These are phyloP conservation scores for Penicillium decumbens DNA, from an alignment of 2,329 filamentous ascomycete species.

Conservation along the genomic window DNA sequence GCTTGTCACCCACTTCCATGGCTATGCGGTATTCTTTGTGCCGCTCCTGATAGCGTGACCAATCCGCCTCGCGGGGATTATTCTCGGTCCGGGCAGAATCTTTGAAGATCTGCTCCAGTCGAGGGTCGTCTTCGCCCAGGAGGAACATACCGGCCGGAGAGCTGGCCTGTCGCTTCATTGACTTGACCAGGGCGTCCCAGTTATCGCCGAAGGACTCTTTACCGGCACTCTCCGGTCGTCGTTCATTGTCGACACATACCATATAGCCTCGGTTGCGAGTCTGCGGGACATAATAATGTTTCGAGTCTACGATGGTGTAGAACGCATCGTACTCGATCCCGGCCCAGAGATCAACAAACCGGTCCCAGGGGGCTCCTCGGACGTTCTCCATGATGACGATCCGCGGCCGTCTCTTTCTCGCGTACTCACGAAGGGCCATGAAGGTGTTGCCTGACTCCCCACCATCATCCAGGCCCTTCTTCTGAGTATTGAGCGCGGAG, in stretches of 20 bases:
- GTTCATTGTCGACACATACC: conserved; percentile 49
- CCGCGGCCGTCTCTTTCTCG: conserved; percentile 52
- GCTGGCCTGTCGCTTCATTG: conserved; percentile 55
- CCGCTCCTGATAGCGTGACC: conserved; percentile 51
- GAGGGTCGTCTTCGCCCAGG: conserved; percentile 51
- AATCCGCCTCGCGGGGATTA: conserved; percentile 25
- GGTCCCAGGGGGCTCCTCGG: conserved; percentile 54
- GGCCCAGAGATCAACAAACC: conserved; percentile 46
- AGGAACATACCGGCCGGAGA: conserved; percentile 60
- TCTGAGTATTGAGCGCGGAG: conserved; percentile 58
- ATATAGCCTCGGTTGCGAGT: conserved; percentile 60
- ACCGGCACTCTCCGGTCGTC: conserved; percentile 18
- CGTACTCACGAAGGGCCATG: conserved; percentile 56
- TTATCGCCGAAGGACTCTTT: conserved; percentile 20
- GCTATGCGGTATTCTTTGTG: conserved; percentile 55
- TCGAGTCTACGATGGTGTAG: conserved; percentile 57
- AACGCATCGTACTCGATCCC: conserved; percentile 54
- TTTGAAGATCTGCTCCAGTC: conserved; percentile 50
- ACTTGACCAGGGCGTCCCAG: conserved; percentile 35
- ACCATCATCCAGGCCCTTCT: conserved; percentile 49
- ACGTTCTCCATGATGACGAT: conserved; percentile 73
- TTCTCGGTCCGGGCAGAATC: conserved; percentile 39
- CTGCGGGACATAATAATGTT: conserved; percentile 69
- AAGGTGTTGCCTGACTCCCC: conserved; percentile 66
- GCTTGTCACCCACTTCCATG: conserved; percentile 49